Evolutionary conservation across 2,329 filamentous ascomycete genomes (phyloP).

Genomic region (Apiospora arundinis): DNA sequence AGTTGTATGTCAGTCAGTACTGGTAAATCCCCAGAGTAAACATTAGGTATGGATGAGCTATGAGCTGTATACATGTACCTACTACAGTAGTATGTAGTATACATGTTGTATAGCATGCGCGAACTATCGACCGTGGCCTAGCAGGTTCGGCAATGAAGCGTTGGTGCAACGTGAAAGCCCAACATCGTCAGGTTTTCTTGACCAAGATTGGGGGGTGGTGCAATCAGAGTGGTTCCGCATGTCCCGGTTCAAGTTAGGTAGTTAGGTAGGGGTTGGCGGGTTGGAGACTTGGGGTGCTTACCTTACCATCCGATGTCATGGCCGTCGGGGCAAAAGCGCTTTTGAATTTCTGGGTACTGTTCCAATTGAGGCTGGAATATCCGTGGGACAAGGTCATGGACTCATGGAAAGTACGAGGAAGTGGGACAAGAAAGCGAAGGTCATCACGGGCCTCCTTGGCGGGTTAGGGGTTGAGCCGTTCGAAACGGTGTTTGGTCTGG

Average conservation of each 20-base stretch:
- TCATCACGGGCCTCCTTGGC: slow-evolving; percentile 13
- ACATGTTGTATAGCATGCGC: background rate
- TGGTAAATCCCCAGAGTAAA: too few species aligned
- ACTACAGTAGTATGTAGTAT: too few species aligned
- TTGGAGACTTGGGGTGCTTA: slow-evolving; percentile 14
- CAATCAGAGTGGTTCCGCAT: background rate
- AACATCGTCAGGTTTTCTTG: slow-evolving; percentile 15
- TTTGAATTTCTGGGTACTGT: slow-evolving; percentile 15
- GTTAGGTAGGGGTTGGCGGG: background rate
- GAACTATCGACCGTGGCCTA: background rate
- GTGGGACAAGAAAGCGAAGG: slow-evolving; percentile 5
- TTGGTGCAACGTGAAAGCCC: slow-evolving; percentile 11
- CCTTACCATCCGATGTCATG: slow-evolving; percentile 18
- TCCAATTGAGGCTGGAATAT: slow-evolving; percentile 17
- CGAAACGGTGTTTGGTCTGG: slow-evolving; percentile 10
- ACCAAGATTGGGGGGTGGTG: slow-evolving; percentile 11
- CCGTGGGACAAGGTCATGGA: slow-evolving; percentile 2
- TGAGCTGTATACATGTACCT: background rate
- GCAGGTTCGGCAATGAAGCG: background rate
- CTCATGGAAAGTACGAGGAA: background rate
- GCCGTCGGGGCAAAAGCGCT: slow-evolving; percentile 11
- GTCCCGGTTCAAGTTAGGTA: slow-evolving; percentile 2
- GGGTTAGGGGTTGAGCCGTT: slow-evolving; percentile 10
- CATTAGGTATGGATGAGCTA: background rate
- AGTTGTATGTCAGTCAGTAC: too few species aligned